These are phyloP conservation scores for Thelonectria discophora DNA, from an alignment of 2,329 filamentous ascomycete species.

Conservation along the genomic window DNA sequence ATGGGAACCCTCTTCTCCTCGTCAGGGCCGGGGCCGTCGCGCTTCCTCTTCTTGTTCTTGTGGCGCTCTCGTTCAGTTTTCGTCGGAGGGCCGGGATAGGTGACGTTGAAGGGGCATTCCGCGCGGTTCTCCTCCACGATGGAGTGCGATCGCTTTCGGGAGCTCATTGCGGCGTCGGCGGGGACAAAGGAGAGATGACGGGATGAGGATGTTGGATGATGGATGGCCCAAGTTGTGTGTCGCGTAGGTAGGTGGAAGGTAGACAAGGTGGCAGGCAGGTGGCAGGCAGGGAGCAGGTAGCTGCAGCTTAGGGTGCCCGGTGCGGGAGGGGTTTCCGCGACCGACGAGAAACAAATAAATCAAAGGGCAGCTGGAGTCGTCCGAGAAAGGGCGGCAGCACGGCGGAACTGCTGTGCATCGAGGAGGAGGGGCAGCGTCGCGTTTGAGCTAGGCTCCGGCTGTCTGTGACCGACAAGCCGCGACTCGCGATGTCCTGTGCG, in stretches of 20 bases:
- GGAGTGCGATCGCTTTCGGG: slow-evolving; percentile 62
- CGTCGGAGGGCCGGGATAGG: slow-evolving; percentile 42
- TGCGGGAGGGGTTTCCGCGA: slow-evolving; percentile 41
- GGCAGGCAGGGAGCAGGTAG: too few relatives aligned
- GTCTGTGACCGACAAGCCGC: slow-evolving; percentile 44
- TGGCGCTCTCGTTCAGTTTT: slow-evolving; percentile 49
- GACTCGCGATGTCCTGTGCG: slow-evolving; percentile 44
- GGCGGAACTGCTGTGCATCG: slow-evolving; percentile 17
- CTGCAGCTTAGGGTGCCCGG: slow-evolving; percentile 29
- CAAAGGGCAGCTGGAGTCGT: slow-evolving; percentile 28
- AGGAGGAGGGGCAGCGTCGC: slow-evolving; percentile 30
- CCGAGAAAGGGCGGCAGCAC: slow-evolving; percentile 10
- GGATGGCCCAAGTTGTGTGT: slow-evolving; percentile 34
- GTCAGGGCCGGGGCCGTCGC: slow-evolving; percentile 56
- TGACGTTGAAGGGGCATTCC: slow-evolving; percentile 63
- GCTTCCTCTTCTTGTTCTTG: slow-evolving; percentile 58
- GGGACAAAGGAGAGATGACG: background rate
- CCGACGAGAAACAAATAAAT: slow-evolving; percentile 29
- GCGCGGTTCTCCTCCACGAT: slow-evolving; percentile 61
- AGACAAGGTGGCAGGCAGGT: too few relatives aligned
- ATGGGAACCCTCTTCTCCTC: slow-evolving; percentile 57
- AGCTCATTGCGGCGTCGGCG: slow-evolving; percentile 40
- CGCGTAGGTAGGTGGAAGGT: too few relatives aligned
- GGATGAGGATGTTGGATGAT: slow-evolving; percentile 25
- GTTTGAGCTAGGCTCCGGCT: slow-evolving; percentile 40